These are phyloP conservation scores for Phaeosphaeriaceae sp. DNA, from an alignment of 2,329 filamentous ascomycete genomes.

Conservation along the genomic window DNA sequence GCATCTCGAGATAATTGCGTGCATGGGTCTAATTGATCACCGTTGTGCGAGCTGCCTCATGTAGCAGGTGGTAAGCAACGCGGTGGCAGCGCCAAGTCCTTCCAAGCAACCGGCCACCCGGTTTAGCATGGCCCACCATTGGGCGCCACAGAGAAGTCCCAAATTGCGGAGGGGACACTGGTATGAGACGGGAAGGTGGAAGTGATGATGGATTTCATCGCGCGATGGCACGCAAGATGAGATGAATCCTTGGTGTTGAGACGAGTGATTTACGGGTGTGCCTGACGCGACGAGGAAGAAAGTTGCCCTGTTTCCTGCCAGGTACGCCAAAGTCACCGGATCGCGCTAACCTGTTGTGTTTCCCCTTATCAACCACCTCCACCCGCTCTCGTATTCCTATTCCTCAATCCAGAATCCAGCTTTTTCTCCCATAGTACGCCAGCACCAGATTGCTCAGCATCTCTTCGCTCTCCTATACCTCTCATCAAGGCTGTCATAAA, in stretches of 20 bases:
- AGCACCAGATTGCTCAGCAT: too few species aligned
- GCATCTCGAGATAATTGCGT: constrained; percentile 17
- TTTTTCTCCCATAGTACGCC: too few species aligned
- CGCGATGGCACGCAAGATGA: constrained; percentile 7
- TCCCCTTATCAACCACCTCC: constrained; percentile 1
- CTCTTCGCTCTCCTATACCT: too few species aligned
- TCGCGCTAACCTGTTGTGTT: not conserved
- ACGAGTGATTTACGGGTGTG: not conserved
- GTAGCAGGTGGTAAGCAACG: constrained; percentile 43
- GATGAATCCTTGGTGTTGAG: not conserved
- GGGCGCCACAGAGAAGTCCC: constrained; percentile 16
- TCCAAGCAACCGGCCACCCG: constrained; percentile 39
- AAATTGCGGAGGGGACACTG: constrained; percentile 17
- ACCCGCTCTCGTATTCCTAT: too few species aligned
- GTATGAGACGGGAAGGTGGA: constrained; percentile 35
- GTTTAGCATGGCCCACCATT: constrained; percentile 33
- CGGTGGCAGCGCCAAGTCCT: constrained; percentile 36
- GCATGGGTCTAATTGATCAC: constrained; percentile 28
- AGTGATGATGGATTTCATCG: not conserved
- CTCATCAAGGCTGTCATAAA: too few species aligned
- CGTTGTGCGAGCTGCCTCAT: constrained; percentile 40
- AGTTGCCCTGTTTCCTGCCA: constrained; percentile 4
- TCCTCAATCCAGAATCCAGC: too few species aligned
- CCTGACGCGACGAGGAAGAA: not conserved
- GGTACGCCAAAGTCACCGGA: not conserved